Evolutionary conservation across 371 early-diverging fungal genomes (phyloP).

Genomic region (Mortierella sp.): DNA sequence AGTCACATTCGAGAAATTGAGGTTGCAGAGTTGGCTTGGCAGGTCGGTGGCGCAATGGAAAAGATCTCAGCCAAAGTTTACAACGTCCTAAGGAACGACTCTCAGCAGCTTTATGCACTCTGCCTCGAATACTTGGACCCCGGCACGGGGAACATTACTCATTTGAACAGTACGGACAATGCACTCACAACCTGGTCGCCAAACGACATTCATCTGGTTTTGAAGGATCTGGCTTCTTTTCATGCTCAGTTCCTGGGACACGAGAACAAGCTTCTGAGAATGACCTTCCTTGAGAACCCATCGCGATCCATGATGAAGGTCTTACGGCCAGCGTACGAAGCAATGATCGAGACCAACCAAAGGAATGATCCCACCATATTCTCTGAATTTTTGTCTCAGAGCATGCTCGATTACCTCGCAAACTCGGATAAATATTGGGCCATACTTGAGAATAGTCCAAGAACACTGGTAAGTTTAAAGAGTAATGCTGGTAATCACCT

Average conservation of each 20-base stretch:
- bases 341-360: slow-evolving; percentile 42
- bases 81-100: slow-evolving; percentile 49
- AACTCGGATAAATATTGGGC: slow-evolving; percentile 50
- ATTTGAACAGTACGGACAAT: slow-evolving; percentile 47
- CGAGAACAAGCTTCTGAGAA: slow-evolving; percentile 22
- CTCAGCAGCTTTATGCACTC: slow-evolving; percentile 52
- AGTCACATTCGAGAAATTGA: slow-evolving; percentile 56
- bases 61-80: slow-evolving; percentile 56
- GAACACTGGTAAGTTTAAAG: slow-evolving; percentile 43
- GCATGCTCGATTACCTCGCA: slow-evolving; percentile 32
- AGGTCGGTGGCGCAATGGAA: slow-evolving; percentile 50
- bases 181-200: slow-evolving; percentile 36
- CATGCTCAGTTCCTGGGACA: slow-evolving; percentile 54
- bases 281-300: slow-evolving; percentile 52
- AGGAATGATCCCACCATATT: slow-evolving; percentile 36
- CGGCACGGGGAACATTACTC: slow-evolving; percentile 29
- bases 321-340: slow-evolving; percentile 42
- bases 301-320: slow-evolving; percentile 37
- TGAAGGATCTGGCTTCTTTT: slow-evolving; percentile 43
- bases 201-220: slow-evolving; percentile 37
- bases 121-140: slow-evolving; percentile 54
- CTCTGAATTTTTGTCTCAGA: slow-evolving; percentile 23
- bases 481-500: background rate
- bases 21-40: slow-evolving; percentile 46
- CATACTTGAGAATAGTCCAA: slow-evolving; percentile 35